A percentile compares a stretch with the other conserved stretches of the same genome.
Conservation (phyloP, 805 yeast genomes). For the Tetrapisispora fleetii region DNA sequence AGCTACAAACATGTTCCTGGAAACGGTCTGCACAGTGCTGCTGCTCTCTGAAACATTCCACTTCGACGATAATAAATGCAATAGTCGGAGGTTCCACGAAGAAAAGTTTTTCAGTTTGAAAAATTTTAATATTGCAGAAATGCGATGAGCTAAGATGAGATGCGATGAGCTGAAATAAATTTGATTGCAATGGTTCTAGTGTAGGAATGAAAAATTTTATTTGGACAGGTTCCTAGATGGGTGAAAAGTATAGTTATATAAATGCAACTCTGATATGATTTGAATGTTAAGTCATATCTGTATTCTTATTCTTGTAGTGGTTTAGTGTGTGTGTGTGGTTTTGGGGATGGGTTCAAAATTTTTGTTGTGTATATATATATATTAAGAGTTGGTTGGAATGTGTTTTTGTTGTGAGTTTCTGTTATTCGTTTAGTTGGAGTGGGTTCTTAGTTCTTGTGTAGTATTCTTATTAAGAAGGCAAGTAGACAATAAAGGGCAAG, state of each 20-base stretch:
- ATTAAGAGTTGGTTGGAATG: too few species aligned
- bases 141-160: slow-evolving; percentile 5
- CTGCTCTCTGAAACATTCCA: too few species aligned
- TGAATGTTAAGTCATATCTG: background rate
- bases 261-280: background rate
- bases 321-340: too few species aligned
- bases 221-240: background rate
- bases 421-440: background rate
- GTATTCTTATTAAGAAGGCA: background rate
- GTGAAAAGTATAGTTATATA: background rate
- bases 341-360: too few species aligned
- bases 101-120: background rate
- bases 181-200: background rate
- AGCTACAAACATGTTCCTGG: too few species aligned
- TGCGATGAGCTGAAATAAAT: slow-evolving; percentile 4
- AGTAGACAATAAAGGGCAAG: too few species aligned
- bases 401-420: background rate
- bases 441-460: background rate
- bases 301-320: too few species aligned
- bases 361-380: background rate
- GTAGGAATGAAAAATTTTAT: background rate
- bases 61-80: too few species aligned
- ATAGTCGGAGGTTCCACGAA: too few species aligned
- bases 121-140: background rate
- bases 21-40: too few species aligned